Evolutionary conservation across 768 basidiomycete genomes (phyloP).

Genomic region (Leccinum sublutescens): DNA sequence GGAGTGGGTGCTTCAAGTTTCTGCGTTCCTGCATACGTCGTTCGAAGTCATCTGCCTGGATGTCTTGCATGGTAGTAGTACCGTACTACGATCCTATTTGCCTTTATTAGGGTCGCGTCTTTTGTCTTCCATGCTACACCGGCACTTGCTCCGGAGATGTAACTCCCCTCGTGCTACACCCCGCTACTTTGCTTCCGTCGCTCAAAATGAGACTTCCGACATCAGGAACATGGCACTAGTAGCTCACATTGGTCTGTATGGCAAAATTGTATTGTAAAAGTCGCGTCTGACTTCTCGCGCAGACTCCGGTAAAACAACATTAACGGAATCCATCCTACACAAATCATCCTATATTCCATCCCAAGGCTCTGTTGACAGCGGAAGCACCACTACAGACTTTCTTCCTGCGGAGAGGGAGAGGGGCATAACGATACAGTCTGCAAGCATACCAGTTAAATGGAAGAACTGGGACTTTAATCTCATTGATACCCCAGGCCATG

Average conservation of each 20-base stretch:
- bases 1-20: slow-evolving; percentile 40
- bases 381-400: slow-evolving; percentile 89
- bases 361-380: slow-evolving; percentile 84
- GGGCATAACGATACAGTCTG: slow-evolving; percentile 90
- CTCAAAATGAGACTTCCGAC: slow-evolving; percentile 35
- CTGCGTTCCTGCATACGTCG: slow-evolving; percentile 44
- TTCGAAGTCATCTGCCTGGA: slow-evolving; percentile 38
- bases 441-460: slow-evolving; percentile 87
- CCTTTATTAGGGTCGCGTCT: slow-evolving; percentile 14
- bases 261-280: not conserved
- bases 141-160: slow-evolving; percentile 12
- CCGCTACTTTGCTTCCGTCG: slow-evolving; percentile 25
- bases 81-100: slow-evolving; percentile 1
- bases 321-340: slow-evolving; percentile 84
- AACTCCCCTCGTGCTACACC: not conserved
- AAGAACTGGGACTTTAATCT: slow-evolving; percentile 83
- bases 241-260: slow-evolving; percentile 75
- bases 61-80: slow-evolving; percentile 29
- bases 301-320: slow-evolving; percentile 90
- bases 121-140: slow-evolving; percentile 20
- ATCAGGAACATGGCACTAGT: slow-evolving; percentile 82
- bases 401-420: slow-evolving; percentile 86
- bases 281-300: slow-evolving; percentile 10
- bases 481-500: slow-evolving; percentile 90
- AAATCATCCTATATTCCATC: slow-evolving; percentile 68